A percentile compares a stretch with the other conserved stretches of the same genome.
Evolutionary conservation across 2,329 filamentous ascomycete species (phyloP).

Genomic region (Chrysosporium keratinophilum): DNA sequence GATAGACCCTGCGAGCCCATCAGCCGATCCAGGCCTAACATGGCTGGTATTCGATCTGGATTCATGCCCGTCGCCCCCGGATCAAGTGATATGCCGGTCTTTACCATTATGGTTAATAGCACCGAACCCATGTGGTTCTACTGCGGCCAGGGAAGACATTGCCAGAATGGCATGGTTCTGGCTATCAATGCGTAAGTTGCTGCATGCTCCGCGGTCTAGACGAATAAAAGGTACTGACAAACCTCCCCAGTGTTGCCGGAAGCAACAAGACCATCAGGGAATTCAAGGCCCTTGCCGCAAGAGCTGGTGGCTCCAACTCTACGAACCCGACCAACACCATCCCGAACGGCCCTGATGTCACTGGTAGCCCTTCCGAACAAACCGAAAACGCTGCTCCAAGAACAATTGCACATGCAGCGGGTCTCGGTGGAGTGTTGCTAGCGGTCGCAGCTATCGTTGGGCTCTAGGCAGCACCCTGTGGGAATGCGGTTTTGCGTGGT

Average conservation of each 20-base stretch:
- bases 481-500: background rate
- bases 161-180: conserved; percentile 63
- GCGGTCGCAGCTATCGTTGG: conserved; percentile 10
- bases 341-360: conserved; percentile 5
- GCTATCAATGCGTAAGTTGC: conserved; percentile 61
- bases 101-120: conserved; percentile 59
- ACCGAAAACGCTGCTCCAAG: conserved; percentile 10
- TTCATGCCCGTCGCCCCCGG: conserved; percentile 43
- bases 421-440: conserved; percentile 7
- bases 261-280: conserved; percentile 11
- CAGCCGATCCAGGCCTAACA: conserved; percentile 41
- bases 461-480: background rate
- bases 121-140: conserved; percentile 67
- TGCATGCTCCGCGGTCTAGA: background rate
- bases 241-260: conserved; percentile 3
- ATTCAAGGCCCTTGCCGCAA: conserved; percentile 9
- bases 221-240: background rate
- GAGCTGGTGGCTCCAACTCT: background rate
- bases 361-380: conserved; percentile 1
- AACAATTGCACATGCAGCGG: conserved; percentile 4
- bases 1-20: conserved; percentile 59
- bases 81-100: conserved; percentile 51
- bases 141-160: conserved; percentile 65
- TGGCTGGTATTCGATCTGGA: conserved; percentile 49
- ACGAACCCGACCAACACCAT: conserved; percentile 6